Percentiles rank a stretch among this genome's conserved stretches.
Evolutionary conservation across 345 rosid species (phyloP).

Genomic region (Hibiscus syriacus): DNA sequence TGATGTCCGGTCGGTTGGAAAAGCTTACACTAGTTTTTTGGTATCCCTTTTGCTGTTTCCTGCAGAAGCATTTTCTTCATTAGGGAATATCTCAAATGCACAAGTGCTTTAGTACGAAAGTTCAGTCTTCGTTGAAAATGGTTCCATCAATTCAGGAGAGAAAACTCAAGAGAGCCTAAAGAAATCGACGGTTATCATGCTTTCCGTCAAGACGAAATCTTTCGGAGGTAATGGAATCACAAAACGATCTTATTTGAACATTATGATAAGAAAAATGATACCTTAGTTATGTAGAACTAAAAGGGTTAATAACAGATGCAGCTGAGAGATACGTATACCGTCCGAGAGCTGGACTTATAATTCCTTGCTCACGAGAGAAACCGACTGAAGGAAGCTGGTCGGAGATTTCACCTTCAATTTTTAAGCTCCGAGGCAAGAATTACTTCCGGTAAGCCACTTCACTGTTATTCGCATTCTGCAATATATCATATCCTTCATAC

Average conservation of each 20-base stretch:
- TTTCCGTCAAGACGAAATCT: slow-evolving; percentile 46
- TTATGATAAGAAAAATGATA: not conserved
- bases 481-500: not conserved
- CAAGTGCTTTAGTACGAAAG: slow-evolving; percentile 34
- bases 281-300: not conserved
- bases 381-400: slow-evolving; percentile 47
- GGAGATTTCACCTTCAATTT: slow-evolving; percentile 61
- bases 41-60: not conserved
- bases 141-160: slow-evolving; percentile 22
- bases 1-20: not conserved
- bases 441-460: slow-evolving; percentile 48
- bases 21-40: not conserved
- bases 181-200: slow-evolving; percentile 37
- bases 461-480: not conserved
- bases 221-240: slow-evolving; percentile 22
- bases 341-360: slow-evolving; percentile 51
- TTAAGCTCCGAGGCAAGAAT: slow-evolving; percentile 51
- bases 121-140: slow-evolving; percentile 25
- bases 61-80: slow-evolving; percentile 33
- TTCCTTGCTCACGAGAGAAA: slow-evolving; percentile 49
- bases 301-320: slow-evolving; percentile 20
- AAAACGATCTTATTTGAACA: not conserved
- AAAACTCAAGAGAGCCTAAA: slow-evolving; percentile 28
- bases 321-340: slow-evolving; percentile 51
- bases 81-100: slow-evolving; percentile 20